Conservation (phyloP, 2,329 filamentous ascomycete genomes). For the Beauveria sp. region DNA sequence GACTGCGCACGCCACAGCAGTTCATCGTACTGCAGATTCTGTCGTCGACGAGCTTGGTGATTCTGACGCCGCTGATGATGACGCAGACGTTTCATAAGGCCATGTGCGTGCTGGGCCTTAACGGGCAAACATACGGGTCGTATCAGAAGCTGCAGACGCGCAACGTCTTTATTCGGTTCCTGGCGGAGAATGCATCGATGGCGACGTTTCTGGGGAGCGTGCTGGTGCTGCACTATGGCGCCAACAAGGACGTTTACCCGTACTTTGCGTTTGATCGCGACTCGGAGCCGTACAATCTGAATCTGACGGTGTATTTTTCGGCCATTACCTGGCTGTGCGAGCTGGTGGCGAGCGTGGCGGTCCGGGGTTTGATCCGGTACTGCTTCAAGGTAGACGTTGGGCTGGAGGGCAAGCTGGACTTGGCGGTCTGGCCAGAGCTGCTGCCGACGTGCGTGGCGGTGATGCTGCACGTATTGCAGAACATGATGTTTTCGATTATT, state of each 20-base stretch:
- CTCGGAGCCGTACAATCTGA: slow-evolving; percentile 49
- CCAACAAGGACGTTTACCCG: slow-evolving; percentile 61
- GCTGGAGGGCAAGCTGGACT: slow-evolving; percentile 53
- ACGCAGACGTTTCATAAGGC: slow-evolving; percentile 49
- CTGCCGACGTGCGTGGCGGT: slow-evolving; percentile 59
- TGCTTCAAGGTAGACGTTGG: slow-evolving; percentile 56
- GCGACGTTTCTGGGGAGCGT: slow-evolving; percentile 59
- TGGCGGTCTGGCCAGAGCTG: slow-evolving; percentile 60
- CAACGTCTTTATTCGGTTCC: slow-evolving; percentile 59
- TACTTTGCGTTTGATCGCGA: slow-evolving; percentile 57
- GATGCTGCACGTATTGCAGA: slow-evolving; percentile 61
- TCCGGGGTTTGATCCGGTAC: slow-evolving; percentile 49
- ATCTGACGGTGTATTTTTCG: slow-evolving; percentile 55
- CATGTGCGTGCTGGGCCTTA: slow-evolving; percentile 49
- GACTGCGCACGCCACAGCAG: slow-evolving; percentile 56
- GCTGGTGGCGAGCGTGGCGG: slow-evolving; percentile 52
- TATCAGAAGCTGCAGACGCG: slow-evolving; percentile 60
- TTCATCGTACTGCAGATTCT: slow-evolving; percentile 59
- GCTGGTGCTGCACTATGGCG: slow-evolving; percentile 57
- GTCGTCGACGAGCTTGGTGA: slow-evolving; percentile 54
- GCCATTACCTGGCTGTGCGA: slow-evolving; percentile 61
- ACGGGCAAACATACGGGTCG: slow-evolving; percentile 50
- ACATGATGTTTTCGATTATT: slow-evolving; percentile 65
- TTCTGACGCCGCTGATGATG: slow-evolving; percentile 58
- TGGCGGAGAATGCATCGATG: slow-evolving; percentile 63